phyloP scores from a whole-genome alignment of 441 rosid species.

The Mallotus repandus region DNA sequence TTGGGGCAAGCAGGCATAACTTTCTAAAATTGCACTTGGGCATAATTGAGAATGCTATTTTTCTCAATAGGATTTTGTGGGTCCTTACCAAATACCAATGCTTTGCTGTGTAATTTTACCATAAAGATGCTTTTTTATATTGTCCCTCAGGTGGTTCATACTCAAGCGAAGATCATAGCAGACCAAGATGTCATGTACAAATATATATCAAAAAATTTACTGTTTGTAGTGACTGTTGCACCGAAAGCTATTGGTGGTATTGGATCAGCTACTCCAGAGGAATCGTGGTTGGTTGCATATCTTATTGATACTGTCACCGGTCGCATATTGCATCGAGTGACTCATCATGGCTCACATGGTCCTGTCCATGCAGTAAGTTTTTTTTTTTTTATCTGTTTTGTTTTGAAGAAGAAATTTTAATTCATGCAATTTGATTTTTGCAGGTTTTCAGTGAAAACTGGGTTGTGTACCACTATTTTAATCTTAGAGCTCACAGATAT shows the following conservation, averaged over 20 bases:
- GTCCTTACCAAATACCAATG: not conserved
- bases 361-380: constrained; percentile 88
- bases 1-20: not conserved
- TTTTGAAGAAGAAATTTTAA: constrained; percentile 15
- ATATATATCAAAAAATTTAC: constrained; percentile 79
- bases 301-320: constrained; percentile 92
- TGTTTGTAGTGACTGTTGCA: constrained; percentile 85
- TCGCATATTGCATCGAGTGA: constrained; percentile 85
- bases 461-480: constrained; percentile 98
- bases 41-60: not conserved
- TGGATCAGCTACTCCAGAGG: constrained; percentile 91
- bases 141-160: constrained; percentile 81
- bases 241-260: constrained; percentile 86
- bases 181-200: constrained; percentile 96
- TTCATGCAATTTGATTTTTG: constrained; percentile 31
- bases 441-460: constrained; percentile 98
- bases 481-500: constrained; percentile 92
- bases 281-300: constrained; percentile 76
- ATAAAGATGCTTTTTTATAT: constrained; percentile 2
- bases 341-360: constrained; percentile 94
- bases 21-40: not conserved
- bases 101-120: constrained; percentile 11
- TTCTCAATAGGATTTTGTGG: constrained; percentile 7
- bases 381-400: constrained; percentile 11
- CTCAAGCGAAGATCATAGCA: constrained; percentile 90